Evolutionary conservation across 2,329 filamentous ascomycete genomes (phyloP), one percentile per base, ranked within the genome.

Genomic region (Tricladium varicosporioides): DNA sequence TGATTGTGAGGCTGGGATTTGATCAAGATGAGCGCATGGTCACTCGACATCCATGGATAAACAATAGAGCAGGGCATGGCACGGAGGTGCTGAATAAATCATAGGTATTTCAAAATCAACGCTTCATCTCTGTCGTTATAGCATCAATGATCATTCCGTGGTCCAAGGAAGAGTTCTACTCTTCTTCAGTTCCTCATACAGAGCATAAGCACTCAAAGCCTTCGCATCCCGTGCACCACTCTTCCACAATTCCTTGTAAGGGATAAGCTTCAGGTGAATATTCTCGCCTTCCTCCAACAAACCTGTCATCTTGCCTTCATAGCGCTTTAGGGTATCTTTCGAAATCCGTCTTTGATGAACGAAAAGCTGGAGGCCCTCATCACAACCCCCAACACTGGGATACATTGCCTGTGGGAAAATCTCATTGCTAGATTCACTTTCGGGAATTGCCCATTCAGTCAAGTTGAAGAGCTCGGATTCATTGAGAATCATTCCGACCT

Each of bases 231-330:
- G 73, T 0, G 76, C 78, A 0, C 80, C 83, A 63, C 80, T 80
- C 60, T 70, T 75, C 83, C 83, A 86, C 8, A 84, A 71, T 61
- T 85, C 75, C 62, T 74, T 72, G 73, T 85, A 74, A 46, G 71
- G 77, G 11, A 86, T 80, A 27, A 86, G 67, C 70, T 81, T 84
- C 55, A 86, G 70, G 10, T 81, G 83, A 60, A 86, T 86, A 72
- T 76, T 84, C 73, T 87, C 83, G 1, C 83, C 83, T 8, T 84
- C 66, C 5, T 80, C 76, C 51, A 83, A 73, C 64, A 85, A 64
- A 0, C 84, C 84, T 18, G 83, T 86, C 51, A 85, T 67, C 51
- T 77, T 78, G 1, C 83, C 83, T 33, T 74, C 78, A 82, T 80
- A 85, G 54, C 81, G 77, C 13, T 71, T 67, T 51, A 87, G 69